Percentiles rank a stretch among this genome's conserved stretches.
phyloP scores from a whole-genome alignment of 768 basidiomycete genomes.

The Termitomyces sp. region DNA sequence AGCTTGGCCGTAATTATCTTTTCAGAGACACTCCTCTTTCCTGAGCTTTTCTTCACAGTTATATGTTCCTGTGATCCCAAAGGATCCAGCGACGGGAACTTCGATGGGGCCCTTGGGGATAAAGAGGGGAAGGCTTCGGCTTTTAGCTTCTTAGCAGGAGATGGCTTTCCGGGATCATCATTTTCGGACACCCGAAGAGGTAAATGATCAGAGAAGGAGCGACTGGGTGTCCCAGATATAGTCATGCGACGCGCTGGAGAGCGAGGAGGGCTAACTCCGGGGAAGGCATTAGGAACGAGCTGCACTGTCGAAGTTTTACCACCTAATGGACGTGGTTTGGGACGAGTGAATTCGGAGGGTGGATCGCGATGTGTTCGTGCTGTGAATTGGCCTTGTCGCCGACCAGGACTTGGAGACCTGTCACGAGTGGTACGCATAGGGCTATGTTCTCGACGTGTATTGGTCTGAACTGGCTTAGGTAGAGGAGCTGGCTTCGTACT shows the following conservation, averaged over 20 bases:
- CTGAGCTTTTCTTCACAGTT: conserved; percentile 2
- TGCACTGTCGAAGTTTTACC: background rate
- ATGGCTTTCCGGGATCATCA: background rate
- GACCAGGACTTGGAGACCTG: conserved; percentile 5
- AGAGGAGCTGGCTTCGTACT: background rate
- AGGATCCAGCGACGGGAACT: conserved; percentile 7
- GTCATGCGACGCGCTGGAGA: conserved; percentile 17
- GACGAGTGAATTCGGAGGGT: conserved; percentile 6
- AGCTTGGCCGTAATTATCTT: conserved; percentile 1
- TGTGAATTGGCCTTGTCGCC: background rate
- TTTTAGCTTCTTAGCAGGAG: conserved; percentile 12
- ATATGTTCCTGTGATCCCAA: background rate
- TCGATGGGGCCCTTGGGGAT: conserved; percentile 7
- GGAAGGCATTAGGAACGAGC: background rate
- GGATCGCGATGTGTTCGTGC: background rate
- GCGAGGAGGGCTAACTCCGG: background rate
- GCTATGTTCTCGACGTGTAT: conserved; percentile 2
- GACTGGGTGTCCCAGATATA: conserved; percentile 7
- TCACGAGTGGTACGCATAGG: background rate
- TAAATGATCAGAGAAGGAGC: background rate
- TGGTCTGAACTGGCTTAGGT: conserved; percentile 1
- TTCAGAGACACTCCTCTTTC: conserved; percentile 10
- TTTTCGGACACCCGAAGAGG: conserved; percentile 1
- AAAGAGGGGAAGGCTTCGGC: conserved; percentile 25
- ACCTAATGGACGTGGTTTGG: conserved; percentile 17